Evolutionary conservation across 768 basidiomycete species (phyloP), one percentile per base, ranked within the genome.

Genomic region (Lenzites betulinus): DNA sequence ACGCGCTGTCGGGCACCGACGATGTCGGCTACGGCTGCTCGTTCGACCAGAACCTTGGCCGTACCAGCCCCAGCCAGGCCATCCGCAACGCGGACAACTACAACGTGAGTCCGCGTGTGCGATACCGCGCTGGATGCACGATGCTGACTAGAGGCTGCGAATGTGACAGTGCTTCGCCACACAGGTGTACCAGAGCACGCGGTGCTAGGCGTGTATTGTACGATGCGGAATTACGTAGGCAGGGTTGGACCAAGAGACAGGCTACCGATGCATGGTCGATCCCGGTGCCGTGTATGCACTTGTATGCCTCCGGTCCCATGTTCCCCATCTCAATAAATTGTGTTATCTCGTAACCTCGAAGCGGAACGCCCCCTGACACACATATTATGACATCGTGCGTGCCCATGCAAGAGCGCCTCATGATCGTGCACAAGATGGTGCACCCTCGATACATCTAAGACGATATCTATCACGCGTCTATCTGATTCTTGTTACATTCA

Each of bases 61-160:
- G 25, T 28, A 54, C 51, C 18, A 58, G 48, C 57, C 57, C 64
- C 28, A 25, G 50, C 47, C 36, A 51, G 44, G 74, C 71, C 26
- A 59, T 74, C 20, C 50, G 42, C 52, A 81, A 82, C 65, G 79
- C 79, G 16, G 80, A 82, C 64, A 80, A 78, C 73, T 81, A 71
- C 73, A 80, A 82, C 66, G 78, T 79, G 63, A 35, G 77, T 63
- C 6, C n/a, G n/a, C n/a, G n/a, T n/a, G n/a, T 33, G 30, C 30
- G 30, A 11, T 11, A 33, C 6, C 4, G 11, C 30, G 30, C 6
- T 33, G 30, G 30, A 33, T 5, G 30, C 30, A 11, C 30, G 30
- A 33, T 4, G 11, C 30, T 33, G 30, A 33, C 30, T 33, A 4
- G 30, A 5, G 30, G 30, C 6, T 4, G 30, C 6, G 11, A 33